Percentiles rank a stretch among this genome's conserved stretches.
phyloP scores from a whole-genome alignment of 2,329 filamentous ascomycete species.

The Pseudogymnoascus sp. region DNA sequence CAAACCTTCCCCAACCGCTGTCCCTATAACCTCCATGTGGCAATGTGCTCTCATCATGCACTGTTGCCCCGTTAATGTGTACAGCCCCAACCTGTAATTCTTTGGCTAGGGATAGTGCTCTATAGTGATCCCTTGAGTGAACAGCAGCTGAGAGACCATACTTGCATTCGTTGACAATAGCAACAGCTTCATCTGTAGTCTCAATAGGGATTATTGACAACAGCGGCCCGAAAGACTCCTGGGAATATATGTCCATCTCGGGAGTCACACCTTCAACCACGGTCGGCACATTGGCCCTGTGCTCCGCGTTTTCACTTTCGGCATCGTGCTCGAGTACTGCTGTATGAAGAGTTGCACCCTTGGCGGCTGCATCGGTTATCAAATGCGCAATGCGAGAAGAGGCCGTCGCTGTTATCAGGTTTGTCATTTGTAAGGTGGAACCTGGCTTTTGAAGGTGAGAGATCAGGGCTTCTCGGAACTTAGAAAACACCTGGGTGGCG shows the following conservation, averaged over 20 bases:
- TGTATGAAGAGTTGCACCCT: conserved; percentile 21
- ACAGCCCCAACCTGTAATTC: conserved; percentile 15
- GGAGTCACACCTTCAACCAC: conserved; percentile 16
- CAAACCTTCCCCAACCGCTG: conserved; percentile 22
- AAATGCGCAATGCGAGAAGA: conserved; percentile 1
- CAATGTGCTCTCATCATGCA: conserved; percentile 19
- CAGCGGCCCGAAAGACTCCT: conserved; percentile 19
- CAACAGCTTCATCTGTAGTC: conserved; percentile 14
- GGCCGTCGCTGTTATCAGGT: conserved; percentile 6
- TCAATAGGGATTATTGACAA: conserved; percentile 12
- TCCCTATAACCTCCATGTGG: conserved; percentile 20
- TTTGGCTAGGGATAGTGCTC: conserved; percentile 10
- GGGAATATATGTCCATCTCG: conserved; percentile 15
- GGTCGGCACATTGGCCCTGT: conserved; percentile 6
- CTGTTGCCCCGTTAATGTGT: conserved; percentile 19
- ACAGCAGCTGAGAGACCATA: conserved; percentile 20
- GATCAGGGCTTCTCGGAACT: conserved; percentile 8
- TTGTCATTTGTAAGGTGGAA: conserved; percentile 26
- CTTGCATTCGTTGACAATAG: conserved; percentile 12
- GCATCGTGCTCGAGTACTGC: conserved; percentile 13
- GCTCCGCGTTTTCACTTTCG: background rate
- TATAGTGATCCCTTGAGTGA: conserved; percentile 10
- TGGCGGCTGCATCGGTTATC: conserved; percentile 9
- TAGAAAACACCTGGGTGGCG: background rate
- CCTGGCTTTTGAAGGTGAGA: background rate